phyloP scores from a whole-genome alignment of 345 rosid species.

The Bruguiera gymnorhiza region DNA sequence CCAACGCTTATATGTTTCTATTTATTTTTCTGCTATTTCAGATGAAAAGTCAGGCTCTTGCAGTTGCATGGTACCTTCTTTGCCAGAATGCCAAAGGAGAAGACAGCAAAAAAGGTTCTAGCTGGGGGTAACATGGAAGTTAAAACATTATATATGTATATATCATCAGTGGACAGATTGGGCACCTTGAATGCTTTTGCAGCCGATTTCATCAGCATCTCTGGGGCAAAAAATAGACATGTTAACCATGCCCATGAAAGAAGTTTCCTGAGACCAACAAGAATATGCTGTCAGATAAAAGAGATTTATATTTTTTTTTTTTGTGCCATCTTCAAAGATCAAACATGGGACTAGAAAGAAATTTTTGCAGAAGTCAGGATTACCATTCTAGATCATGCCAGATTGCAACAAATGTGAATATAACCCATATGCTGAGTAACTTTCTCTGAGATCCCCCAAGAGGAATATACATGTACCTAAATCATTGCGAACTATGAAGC shows the following conservation, averaged over 20 bases:
- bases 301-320: not conserved
- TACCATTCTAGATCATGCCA: constrained; percentile 99
- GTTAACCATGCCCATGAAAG: constrained; percentile 99
- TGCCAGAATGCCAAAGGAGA: too few relatives aligned
- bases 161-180: not conserved
- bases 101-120: not conserved
- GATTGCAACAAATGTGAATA: constrained; percentile 90
- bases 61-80: too few relatives aligned
- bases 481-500: constrained; percentile 10
- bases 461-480: constrained; percentile 93
- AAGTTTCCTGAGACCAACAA: constrained; percentile 69
- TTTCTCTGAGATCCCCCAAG: constrained; percentile 87
- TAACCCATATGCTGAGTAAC: constrained; percentile 79
- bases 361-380: not conserved
- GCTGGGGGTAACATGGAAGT: not conserved
- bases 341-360: not conserved
- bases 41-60: too few relatives aligned
- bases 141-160: not conserved
- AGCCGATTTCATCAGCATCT: constrained; percentile 76
- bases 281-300: constrained; percentile 30
- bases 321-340: not conserved
- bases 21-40: too few relatives aligned
- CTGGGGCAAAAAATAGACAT: constrained; percentile 90
- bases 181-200: constrained; percentile 61
- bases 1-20: too few relatives aligned